phyloP scores from a whole-genome alignment of 2,329 filamentous ascomycete species.

The Claviceps sp. region DNA sequence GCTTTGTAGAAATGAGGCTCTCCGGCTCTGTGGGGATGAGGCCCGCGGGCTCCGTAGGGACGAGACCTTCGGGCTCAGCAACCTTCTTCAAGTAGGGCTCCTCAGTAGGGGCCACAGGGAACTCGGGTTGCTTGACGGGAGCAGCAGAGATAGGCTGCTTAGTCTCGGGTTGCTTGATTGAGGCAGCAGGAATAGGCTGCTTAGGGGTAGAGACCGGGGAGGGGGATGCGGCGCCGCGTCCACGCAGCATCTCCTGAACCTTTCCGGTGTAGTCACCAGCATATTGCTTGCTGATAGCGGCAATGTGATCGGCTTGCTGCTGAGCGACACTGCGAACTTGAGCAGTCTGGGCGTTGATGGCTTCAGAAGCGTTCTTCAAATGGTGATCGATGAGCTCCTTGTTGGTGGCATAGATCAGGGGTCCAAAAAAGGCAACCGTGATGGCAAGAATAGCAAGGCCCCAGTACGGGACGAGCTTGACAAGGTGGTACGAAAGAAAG shows the following conservation, averaged over 20 bases:
- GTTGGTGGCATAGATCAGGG: slow-evolving; percentile 53
- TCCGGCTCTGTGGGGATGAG: slow-evolving; percentile 14
- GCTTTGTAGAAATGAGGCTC: slow-evolving; percentile 2
- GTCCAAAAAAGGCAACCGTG: slow-evolving; percentile 46
- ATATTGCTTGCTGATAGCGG: slow-evolving; percentile 52
- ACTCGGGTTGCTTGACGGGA: slow-evolving; percentile 17
- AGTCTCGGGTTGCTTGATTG: slow-evolving; percentile 4
- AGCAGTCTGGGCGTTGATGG: slow-evolving; percentile 48
- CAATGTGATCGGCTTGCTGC: slow-evolving; percentile 50
- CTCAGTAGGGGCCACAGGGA: slow-evolving; percentile 24
- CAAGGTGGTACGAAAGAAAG: slow-evolving; percentile 53
- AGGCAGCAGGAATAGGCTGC: slow-evolving; percentile 16
- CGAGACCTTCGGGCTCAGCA: slow-evolving; percentile 10
- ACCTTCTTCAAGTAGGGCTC: slow-evolving; percentile 15
- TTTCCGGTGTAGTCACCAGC: slow-evolving; percentile 55
- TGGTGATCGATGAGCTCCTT: slow-evolving; percentile 56
- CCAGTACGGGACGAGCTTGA: slow-evolving; percentile 60
- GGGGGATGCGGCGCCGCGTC: slow-evolving; percentile 30
- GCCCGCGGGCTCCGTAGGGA: background rate
- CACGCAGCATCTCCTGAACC: slow-evolving; percentile 49
- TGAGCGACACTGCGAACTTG: slow-evolving; percentile 48
- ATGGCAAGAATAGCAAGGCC: slow-evolving; percentile 48
- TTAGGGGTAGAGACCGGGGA: slow-evolving; percentile 23
- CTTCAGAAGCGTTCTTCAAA: slow-evolving; percentile 40
- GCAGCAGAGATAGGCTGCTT: slow-evolving; percentile 16